Base-by-base conservation (phyloP, 2,329 filamentous ascomycete species). In the Myriosclerotinia scirpicola region DNA sequence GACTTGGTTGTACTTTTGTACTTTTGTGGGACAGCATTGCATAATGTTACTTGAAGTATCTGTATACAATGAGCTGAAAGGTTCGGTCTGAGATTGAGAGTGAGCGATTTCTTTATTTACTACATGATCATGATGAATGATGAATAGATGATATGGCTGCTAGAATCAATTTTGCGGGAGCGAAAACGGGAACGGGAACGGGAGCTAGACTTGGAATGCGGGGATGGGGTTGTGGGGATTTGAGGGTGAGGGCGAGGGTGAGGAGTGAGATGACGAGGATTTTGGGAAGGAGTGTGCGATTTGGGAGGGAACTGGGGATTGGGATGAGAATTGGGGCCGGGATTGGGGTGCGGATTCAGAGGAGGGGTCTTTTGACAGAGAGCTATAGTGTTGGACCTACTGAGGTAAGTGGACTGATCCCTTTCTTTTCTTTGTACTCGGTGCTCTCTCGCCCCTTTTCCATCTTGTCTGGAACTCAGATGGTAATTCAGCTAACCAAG, bases 321-420 rank as follows among this genome's bases (percentile, higher is more conserved):
- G 6, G 34, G 20, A 38, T 52, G 11, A 20, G 50, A 30, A 6
- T 34, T 14, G 30, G 48, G 12, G 12, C n/a, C 14, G 22, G 40
- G 6, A 8, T 34, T 42, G 52, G 46, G 54, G 8, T 14, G 7
- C 22, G 26, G 6, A 53, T 53, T 42, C 55, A 64, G 34, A 68
- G 44, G n/a, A 74, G 77, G 68, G 69, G 70, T 26, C 71, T 74
- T 8, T 71, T 76, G 56, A 77, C 74, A 8, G 56, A 71, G 67
- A 78, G 76, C 61, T 75, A 75, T 68, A 71, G 69, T 30, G 72
- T 75, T 65, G 79, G 79, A 11, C 75, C 77, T 7, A 71, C 58
- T 4, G 74, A 77, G 67, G 78, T 79, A 70, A 68, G 67, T 73
- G 60, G 6, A 15, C 55, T 38, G 20, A 60, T 64, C 20, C 6